A percentile compares a stretch with the other conserved stretches of the same genome.
phyloP scores from a whole-genome alignment of 2,329 filamentous ascomycete genomes.

The Ophiognomonia clavigignenti-juglandacearum region DNA sequence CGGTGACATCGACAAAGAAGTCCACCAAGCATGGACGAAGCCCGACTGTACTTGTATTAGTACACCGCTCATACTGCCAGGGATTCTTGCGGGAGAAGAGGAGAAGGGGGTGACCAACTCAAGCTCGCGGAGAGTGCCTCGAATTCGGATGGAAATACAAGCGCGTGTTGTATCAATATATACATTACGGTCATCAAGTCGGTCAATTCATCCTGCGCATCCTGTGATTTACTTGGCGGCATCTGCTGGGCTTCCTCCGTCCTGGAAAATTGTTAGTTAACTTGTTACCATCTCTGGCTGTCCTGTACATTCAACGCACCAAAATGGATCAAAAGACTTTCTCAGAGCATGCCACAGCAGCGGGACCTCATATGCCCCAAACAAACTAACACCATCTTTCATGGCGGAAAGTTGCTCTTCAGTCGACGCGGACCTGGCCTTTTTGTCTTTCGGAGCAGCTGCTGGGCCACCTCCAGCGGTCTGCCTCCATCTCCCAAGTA shows the following conservation, averaged over 20 bases:
- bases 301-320: slow-evolving; percentile 33
- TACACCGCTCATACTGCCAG: slow-evolving; percentile 15
- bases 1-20: slow-evolving; percentile 65
- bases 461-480: slow-evolving; percentile 46
- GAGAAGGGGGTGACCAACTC: slow-evolving; percentile 34
- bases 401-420: slow-evolving; percentile 55
- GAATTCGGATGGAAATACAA: slow-evolving; percentile 48
- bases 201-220: slow-evolving; percentile 55
- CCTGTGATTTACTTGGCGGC: slow-evolving; percentile 37
- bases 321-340: slow-evolving; percentile 46
- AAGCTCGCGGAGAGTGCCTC: slow-evolving; percentile 43
- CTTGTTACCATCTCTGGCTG: neutral
- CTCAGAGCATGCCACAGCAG: slow-evolving; percentile 48
- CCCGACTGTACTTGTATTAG: slow-evolving; percentile 35
- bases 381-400: slow-evolving; percentile 45
- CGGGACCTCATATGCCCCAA: slow-evolving; percentile 46
- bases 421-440: slow-evolving; percentile 47
- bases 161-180: slow-evolving; percentile 50
- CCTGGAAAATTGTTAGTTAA: slow-evolving; percentile 27
- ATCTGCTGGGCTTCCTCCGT: slow-evolving; percentile 40
- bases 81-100: neutral
- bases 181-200: slow-evolving; percentile 62
- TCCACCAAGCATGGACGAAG: slow-evolving; percentile 66
- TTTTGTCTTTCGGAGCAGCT: slow-evolving; percentile 30
- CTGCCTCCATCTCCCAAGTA: slow-evolving; percentile 66